Percentiles rank a stretch among this genome's conserved stretches.
Conservation (phyloP, 306 rosid species). For the Sophora flavescens region DNA sequence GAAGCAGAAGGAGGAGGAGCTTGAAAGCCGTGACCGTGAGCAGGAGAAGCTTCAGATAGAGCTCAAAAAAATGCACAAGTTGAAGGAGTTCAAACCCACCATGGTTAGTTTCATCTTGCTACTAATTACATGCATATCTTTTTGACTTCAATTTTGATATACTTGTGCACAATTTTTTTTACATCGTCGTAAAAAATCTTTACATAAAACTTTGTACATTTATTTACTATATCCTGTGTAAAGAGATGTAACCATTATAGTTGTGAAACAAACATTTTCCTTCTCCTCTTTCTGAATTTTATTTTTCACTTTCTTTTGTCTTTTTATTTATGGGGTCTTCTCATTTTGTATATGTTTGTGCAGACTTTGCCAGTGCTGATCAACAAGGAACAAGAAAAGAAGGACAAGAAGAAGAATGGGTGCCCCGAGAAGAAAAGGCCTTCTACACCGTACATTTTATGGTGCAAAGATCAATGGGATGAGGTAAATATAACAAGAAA, state of each 20-base stretch:
- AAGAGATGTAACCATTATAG: too few species aligned
- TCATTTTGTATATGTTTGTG: conserved; percentile 1
- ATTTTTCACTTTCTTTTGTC: background rate
- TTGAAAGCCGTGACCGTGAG: conserved; percentile 58
- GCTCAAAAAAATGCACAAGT: conserved; percentile 79
- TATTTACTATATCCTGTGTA: too few species aligned
- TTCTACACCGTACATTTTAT: conserved; percentile 75
- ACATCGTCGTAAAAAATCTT: too few species aligned
- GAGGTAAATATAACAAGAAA: conserved; percentile 59
- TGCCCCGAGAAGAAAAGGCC: conserved; percentile 79
- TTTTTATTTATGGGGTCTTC: background rate
- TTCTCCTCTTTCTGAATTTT: background rate
- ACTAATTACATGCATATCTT: background rate
- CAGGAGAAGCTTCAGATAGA: conserved; percentile 84
- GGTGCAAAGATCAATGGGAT: conserved; percentile 93
- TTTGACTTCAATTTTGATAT: too few species aligned
- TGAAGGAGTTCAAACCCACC: conserved; percentile 91
- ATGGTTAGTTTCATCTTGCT: conserved; percentile 55
- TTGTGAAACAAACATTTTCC: too few species aligned
- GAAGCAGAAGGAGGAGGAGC: conserved; percentile 80
- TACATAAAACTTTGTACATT: too few species aligned
- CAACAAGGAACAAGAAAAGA: conserved; percentile 71
- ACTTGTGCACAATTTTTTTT: too few species aligned
- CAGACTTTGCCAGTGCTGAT: conserved; percentile 70
- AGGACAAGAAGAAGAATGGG: conserved; percentile 68